These are phyloP conservation scores for Coemansia sp. DNA, from an alignment of 192 early-diverging fungal species.

Conservation along the genomic window DNA sequence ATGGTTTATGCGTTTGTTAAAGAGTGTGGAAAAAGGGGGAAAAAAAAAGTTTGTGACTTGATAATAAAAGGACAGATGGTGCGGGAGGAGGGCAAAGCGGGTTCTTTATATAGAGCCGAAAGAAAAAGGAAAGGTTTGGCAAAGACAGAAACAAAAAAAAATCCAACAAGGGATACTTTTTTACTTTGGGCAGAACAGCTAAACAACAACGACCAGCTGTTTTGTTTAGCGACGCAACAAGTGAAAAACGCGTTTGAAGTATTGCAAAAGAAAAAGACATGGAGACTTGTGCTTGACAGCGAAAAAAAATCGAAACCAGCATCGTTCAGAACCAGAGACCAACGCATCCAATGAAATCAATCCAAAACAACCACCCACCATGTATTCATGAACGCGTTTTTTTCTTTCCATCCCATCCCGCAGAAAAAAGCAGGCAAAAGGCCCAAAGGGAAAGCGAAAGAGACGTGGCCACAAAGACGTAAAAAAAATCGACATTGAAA, in stretches of 20 bases:
- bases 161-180: slow-evolving; percentile 16
- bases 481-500: neutral
- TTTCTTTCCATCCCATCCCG: too few relatives aligned
- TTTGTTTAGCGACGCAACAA: too few relatives aligned
- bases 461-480: neutral
- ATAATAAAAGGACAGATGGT: too few relatives aligned
- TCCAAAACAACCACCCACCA: neutral
- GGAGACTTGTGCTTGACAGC: neutral
- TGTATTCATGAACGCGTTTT: neutral
- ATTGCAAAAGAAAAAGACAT: neutral
- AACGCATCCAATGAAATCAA: neutral
- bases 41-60: neutral
- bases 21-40: neutral
- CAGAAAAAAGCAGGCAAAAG: too few relatives aligned
- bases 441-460: neutral
- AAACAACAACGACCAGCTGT: too few relatives aligned
- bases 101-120: slow-evolving; percentile 6
- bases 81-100: neutral
- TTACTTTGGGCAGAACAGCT: neutral
- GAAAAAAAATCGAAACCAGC: slow-evolving; percentile 5
- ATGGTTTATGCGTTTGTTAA: too few relatives aligned
- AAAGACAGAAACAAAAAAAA: slow-evolving; percentile 8
- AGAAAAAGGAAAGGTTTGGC: neutral
- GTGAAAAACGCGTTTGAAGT: slow-evolving; percentile 3
- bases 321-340: neutral